Evolutionary conservation across 352 stramenopile genomes (phyloP).

Genomic region (Nannochloropsis limnetica): DNA sequence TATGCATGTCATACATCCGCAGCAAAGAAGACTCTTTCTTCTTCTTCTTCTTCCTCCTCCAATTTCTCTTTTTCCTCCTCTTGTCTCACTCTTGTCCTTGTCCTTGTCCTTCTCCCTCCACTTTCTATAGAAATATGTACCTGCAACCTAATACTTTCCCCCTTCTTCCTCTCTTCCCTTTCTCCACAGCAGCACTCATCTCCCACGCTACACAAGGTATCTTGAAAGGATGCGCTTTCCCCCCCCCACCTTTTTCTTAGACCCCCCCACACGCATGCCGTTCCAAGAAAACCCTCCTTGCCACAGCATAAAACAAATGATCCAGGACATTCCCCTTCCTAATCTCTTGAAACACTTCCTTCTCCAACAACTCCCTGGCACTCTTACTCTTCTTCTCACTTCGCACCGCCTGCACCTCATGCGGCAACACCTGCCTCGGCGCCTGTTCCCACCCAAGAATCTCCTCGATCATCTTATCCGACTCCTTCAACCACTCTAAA

Average conservation of each 20-base stretch:
- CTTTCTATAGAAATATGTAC: too few relatives aligned
- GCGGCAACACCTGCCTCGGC: constrained; percentile 34
- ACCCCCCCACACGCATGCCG: constrained; percentile 39
- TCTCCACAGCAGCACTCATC: not conserved
- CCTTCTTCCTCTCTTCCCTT: not conserved
- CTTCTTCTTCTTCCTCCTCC: too few relatives aligned
- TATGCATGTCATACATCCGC: not conserved
- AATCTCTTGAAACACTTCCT: constrained; percentile 32
- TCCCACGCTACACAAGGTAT: too few relatives aligned
- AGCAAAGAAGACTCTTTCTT: too few relatives aligned
- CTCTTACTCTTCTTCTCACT: constrained; percentile 37
- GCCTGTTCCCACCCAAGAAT: constrained; percentile 44
- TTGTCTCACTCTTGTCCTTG: too few relatives aligned
- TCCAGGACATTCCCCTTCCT: constrained; percentile 46
- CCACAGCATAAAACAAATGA: constrained; percentile 49
- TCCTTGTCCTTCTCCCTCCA: too few relatives aligned
- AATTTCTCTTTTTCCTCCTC: too few relatives aligned
- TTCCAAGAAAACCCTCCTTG: constrained; percentile 48
- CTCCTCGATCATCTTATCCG: constrained; percentile 40
- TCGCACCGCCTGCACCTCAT: constrained; percentile 42
- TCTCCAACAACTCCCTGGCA: constrained; percentile 36
- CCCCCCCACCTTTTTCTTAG: not conserved
- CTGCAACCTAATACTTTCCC: too few relatives aligned
- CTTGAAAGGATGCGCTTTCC: too few relatives aligned
- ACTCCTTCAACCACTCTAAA: constrained; percentile 43